Conservation (phyloP, 2,329 filamentous ascomycete species). For the Drechslerella stenobrocha region DNA sequence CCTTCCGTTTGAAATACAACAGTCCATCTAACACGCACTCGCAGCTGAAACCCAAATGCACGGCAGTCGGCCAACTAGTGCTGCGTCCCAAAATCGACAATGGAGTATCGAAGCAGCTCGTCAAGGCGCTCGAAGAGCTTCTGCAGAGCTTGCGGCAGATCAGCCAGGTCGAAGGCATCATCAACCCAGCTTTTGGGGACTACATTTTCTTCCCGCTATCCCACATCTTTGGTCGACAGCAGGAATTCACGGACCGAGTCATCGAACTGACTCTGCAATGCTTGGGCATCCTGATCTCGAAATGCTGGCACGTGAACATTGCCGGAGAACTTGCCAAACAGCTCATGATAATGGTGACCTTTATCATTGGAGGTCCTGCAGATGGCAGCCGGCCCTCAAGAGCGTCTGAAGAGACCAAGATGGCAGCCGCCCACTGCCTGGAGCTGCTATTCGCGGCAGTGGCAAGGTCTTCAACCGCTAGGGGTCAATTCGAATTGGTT, state of each 20-base stretch:
- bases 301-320: slow-evolving; percentile 77
- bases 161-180: slow-evolving; percentile 58
- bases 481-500: slow-evolving; percentile 61
- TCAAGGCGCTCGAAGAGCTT: slow-evolving; percentile 57
- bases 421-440: slow-evolving; percentile 72
- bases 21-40: slow-evolving; percentile 44
- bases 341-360: slow-evolving; percentile 78
- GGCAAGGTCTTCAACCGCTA: slow-evolving; percentile 58
- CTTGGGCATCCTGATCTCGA: slow-evolving; percentile 70
- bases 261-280: slow-evolving; percentile 78
- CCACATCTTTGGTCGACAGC: slow-evolving; percentile 77
- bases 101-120: slow-evolving; percentile 58
- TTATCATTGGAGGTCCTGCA: slow-evolving; percentile 75
- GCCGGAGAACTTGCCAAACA: slow-evolving; percentile 76
- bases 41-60: slow-evolving; percentile 67
- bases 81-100: slow-evolving; percentile 59
- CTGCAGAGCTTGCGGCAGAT: slow-evolving; percentile 59
- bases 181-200: slow-evolving; percentile 84
- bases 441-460: slow-evolving; percentile 67
- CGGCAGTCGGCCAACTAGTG: slow-evolving; percentile 64
- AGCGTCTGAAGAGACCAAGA: slow-evolving; percentile 69
- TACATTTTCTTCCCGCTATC: slow-evolving; percentile 94
- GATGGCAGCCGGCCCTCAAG: slow-evolving; percentile 57
- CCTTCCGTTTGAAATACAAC: slow-evolving; percentile 1
- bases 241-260: slow-evolving; percentile 69